Conservation (phyloP, 495 filamentous ascomycete genomes). For the Neurospora sp. region DNA sequence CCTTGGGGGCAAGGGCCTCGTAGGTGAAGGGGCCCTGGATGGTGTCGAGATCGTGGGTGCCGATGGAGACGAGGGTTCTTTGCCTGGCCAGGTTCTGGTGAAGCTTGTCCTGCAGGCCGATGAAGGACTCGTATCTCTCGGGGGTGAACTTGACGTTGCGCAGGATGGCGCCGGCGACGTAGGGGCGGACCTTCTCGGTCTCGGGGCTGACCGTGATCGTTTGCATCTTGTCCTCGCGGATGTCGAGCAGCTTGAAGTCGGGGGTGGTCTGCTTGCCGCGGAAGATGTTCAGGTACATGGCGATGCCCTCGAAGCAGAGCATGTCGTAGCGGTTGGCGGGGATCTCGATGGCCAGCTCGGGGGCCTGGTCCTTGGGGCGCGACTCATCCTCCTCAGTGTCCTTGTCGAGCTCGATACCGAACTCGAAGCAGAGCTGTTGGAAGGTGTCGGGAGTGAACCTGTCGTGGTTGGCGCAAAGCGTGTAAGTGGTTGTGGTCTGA, state of each 20-base stretch:
- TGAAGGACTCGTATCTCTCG: constrained; percentile 92
- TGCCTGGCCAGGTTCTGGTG: constrained; percentile 93
- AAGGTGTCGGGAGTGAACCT: constrained; percentile 91
- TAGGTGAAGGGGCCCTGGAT: constrained; percentile 94
- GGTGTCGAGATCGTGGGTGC: constrained; percentile 92
- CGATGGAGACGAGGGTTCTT: constrained; percentile 87
- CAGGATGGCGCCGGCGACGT: constrained; percentile 78
- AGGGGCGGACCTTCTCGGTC: constrained; percentile 72
- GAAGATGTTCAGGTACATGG: constrained; percentile 94
- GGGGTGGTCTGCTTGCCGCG: constrained; percentile 60
- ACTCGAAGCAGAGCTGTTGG: constrained; percentile 97
- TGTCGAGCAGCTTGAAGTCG: constrained; percentile 63
- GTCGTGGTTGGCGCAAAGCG: constrained; percentile 1
- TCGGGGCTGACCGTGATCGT: constrained; percentile 70
- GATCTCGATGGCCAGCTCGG: constrained; percentile 97
- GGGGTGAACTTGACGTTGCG: constrained; percentile 85
- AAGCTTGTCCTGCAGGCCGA: constrained; percentile 92
- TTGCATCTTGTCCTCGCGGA: constrained; percentile 62
- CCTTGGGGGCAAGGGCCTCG: constrained; percentile 80
- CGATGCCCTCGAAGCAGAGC: constrained; percentile 96
- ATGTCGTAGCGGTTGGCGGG: constrained; percentile 98
- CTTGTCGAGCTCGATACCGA: constrained; percentile 95
- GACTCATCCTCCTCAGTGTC: constrained; percentile 61
- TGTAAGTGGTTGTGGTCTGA: neutral
- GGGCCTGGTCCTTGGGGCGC: constrained; percentile 71